Percentiles rank a stretch among this genome's conserved stretches.
These are phyloP conservation scores for Porcisia deanei DNA, from an alignment of 208 protist genomes.

Conservation along the genomic window DNA sequence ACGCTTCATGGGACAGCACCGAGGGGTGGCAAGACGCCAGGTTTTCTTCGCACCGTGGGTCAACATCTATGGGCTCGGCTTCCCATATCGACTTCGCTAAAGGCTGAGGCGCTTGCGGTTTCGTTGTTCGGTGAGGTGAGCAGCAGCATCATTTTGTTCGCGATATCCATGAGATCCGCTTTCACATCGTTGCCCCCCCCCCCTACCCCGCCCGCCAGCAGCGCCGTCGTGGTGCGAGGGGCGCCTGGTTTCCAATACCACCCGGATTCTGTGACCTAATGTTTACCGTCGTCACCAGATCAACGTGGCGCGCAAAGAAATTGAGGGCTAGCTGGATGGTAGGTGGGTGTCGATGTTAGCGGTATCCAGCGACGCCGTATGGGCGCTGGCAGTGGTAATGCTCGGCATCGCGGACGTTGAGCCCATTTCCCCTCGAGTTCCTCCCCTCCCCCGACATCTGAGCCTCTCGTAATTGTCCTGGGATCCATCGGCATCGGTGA, in stretches of 20 bases:
- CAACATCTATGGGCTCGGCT: too few species aligned
- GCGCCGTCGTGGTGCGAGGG: neutral
- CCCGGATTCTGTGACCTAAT: constrained; percentile 46
- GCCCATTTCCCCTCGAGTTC: neutral
- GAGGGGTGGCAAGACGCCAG: too few species aligned
- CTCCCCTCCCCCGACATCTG: neutral
- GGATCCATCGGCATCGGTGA: neutral
- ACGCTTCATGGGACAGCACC: too few species aligned
- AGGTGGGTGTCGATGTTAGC: neutral
- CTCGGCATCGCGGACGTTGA: neutral
- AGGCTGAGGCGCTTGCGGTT: too few species aligned
- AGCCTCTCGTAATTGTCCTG: neutral
- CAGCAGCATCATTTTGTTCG: too few species aligned
- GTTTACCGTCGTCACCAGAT: constrained; percentile 51
- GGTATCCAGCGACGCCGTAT: neutral
- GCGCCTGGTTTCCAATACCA: constrained; percentile 12
- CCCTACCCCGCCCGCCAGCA: neutral
- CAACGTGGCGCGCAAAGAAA: constrained; percentile 22
- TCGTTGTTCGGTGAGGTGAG: too few species aligned
- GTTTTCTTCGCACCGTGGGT: too few species aligned
- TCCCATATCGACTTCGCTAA: too few species aligned
- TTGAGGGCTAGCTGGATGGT: neutral
- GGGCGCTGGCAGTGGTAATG: neutral
- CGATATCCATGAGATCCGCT: too few species aligned
- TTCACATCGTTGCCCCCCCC: too few species aligned